Base-by-base conservation (phyloP, 2,329 filamentous ascomycete genomes). In the Curvularia verruculosa region DNA sequence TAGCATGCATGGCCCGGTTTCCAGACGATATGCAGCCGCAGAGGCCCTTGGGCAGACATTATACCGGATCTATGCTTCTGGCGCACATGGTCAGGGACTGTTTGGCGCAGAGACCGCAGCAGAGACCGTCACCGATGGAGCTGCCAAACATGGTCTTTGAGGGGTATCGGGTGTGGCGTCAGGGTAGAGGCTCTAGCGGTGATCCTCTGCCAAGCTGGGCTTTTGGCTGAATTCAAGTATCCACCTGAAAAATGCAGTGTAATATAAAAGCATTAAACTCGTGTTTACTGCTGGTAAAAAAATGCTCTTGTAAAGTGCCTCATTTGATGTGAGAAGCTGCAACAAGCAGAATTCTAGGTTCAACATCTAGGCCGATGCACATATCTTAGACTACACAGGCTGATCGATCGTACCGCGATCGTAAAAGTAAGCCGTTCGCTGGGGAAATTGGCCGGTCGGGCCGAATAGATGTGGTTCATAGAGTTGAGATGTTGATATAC, bases 81-180 rank as follows among this genome's bases (percentile, higher is more conserved):
- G 47, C 12, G 7, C n/a, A 28, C 23, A 19, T 39, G 18, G 28
- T 45, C 9, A 19, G n/a, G n/a, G 28, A 45, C 3, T 55, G 52
- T 36, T 18, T 55, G 18, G 19, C 19, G n/a, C 5, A 6, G 26
- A 57, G 19, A 13, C 54, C 50, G 3, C 23, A 26, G 13, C n/a
- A 26, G 15, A 4, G 54, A 18, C 39, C 39, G n/a, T n/a, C 45
- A 24, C 24, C 15, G 12, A 12, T 34, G n/a, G 15, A 18, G 6
- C 19, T 57, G 31, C 49, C 54, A 10, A 31, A n/a, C n/a, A 8
- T 36, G 44, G 44, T 57, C 5, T 53, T 37, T 39, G 28, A 57
- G 15, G 45, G 28, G 8, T 53, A 49, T 31, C 21, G 41, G 2
- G 10, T 13, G n/a, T 53, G 54, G 54, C 19, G 54, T 8, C 23